Evolutionary conservation across 2,329 filamentous ascomycete species (phyloP).

Genomic region (Pestalotiopsis sp.): DNA sequence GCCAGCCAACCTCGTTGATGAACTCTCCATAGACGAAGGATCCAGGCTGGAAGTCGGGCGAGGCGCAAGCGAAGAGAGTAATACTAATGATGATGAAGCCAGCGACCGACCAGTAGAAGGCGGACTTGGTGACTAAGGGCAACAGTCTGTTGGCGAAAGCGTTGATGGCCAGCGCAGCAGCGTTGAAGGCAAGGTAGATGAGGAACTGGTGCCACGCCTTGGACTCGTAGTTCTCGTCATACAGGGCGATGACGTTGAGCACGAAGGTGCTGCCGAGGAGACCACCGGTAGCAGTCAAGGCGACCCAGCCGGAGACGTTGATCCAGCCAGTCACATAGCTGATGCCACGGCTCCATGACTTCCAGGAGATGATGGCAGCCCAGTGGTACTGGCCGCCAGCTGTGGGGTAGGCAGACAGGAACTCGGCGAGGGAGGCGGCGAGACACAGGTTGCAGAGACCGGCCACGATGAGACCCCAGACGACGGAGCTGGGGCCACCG

Average conservation of each 20-base stretch:
- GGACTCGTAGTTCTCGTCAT: slow-evolving; percentile 57
- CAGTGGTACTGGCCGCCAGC: slow-evolving; percentile 71
- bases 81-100: slow-evolving; percentile 74
- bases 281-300: slow-evolving; percentile 68
- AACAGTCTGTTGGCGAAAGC: slow-evolving; percentile 64
- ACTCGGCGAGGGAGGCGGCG: slow-evolving; percentile 71
- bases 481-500: slow-evolving; percentile 70
- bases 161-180: slow-evolving; percentile 65
- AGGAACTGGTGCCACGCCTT: slow-evolving; percentile 74
- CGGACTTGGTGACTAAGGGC: slow-evolving; percentile 67
- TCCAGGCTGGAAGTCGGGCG: slow-evolving; percentile 65
- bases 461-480: slow-evolving; percentile 70
- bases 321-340: slow-evolving; percentile 76
- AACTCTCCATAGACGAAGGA: slow-evolving; percentile 69
- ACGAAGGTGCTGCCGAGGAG: slow-evolving; percentile 70
- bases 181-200: slow-evolving; percentile 68
- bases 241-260: slow-evolving; percentile 64
- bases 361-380: slow-evolving; percentile 67
- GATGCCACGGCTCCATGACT: slow-evolving; percentile 60
- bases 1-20: slow-evolving; percentile 71
- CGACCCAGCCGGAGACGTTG: slow-evolving; percentile 73
- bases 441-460: slow-evolving; percentile 72
- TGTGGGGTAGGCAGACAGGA: slow-evolving; percentile 64
- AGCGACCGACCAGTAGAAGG: slow-evolving; percentile 70
- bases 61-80: slow-evolving; percentile 66